These are phyloP conservation scores for Samsoniella hepiali DNA, from an alignment of 2,329 filamentous ascomycete genomes.

Conservation along the genomic window DNA sequence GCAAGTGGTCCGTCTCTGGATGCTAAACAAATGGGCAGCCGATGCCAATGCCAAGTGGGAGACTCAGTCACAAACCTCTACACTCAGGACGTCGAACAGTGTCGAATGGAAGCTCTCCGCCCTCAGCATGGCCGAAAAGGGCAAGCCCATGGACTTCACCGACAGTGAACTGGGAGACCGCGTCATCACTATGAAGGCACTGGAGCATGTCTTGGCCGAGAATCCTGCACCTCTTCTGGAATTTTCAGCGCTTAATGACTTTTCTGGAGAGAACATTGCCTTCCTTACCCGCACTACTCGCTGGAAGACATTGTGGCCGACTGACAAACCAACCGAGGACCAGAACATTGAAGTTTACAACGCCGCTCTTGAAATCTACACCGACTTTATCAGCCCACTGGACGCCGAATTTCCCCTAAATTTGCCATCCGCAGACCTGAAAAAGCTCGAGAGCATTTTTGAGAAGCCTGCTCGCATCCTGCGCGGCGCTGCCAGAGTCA, in stretches of 20 bases:
- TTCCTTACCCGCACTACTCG: slow-evolving; percentile 48
- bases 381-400: slow-evolving; percentile 43
- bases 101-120: slow-evolving; percentile 24
- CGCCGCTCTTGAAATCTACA: slow-evolving; percentile 47
- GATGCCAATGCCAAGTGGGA: slow-evolving; percentile 32
- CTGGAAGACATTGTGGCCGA: slow-evolving; percentile 36
- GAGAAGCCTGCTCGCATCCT: slow-evolving; percentile 37
- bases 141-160: slow-evolving; percentile 27
- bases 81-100: slow-evolving; percentile 20
- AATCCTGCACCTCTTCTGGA: slow-evolving; percentile 47
- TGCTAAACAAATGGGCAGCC: slow-evolving; percentile 24
- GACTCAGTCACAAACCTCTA: slow-evolving; percentile 25
- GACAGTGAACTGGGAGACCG: slow-evolving; percentile 35
- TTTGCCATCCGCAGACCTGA: slow-evolving; percentile 42
- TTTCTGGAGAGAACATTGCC: slow-evolving; percentile 57
- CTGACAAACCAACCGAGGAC: background rate
- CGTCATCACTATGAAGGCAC: slow-evolving; percentile 49
- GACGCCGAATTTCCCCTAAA: slow-evolving; percentile 52
- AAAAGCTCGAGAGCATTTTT: slow-evolving; percentile 42
- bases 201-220: slow-evolving; percentile 46
- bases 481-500: slow-evolving; percentile 26
- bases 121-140: slow-evolving; percentile 29
- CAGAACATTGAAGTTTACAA: slow-evolving; percentile 33
- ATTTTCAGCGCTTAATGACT: slow-evolving; percentile 53
- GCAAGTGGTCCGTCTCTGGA: slow-evolving; percentile 28